phyloP scores from a whole-genome alignment of 2,329 filamentous ascomycete species.

The Herpotrichia juniperi region DNA sequence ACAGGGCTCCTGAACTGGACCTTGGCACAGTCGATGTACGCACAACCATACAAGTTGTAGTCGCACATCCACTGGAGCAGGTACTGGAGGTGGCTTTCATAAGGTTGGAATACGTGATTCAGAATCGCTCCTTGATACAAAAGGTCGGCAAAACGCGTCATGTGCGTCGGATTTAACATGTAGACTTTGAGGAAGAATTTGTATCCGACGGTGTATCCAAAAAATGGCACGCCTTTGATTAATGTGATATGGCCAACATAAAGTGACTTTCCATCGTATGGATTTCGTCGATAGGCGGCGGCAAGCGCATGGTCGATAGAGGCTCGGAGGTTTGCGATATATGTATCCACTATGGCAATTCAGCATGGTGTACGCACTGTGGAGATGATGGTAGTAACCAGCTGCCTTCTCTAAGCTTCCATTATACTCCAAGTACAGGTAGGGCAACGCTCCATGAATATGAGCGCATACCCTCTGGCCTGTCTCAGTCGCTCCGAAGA shows the following conservation, averaged over 20 bases:
- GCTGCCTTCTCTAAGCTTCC: conserved; percentile 70
- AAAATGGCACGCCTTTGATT: conserved; percentile 93
- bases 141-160: conserved; percentile 86
- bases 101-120: conserved; percentile 84
- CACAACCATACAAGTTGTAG: conserved; percentile 95
- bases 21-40: conserved; percentile 76
- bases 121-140: conserved; percentile 87
- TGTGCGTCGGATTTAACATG: conserved; percentile 83
- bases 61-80: conserved; percentile 97
- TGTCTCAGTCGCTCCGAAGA: conserved; percentile 92
- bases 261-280: conserved; percentile 68
- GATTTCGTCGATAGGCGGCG: conserved; percentile 80
- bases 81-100: conserved; percentile 92
- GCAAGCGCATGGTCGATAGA: conserved; percentile 92
- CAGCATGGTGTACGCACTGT: conserved; percentile 29
- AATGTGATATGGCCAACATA: conserved; percentile 91
- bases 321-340: conserved; percentile 78
- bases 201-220: conserved; percentile 93
- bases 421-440: conserved; percentile 87
- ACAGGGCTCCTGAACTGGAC: conserved; percentile 77
- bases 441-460: conserved; percentile 93
- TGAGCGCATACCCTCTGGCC: conserved; percentile 97
- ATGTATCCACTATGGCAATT: conserved; percentile 66
- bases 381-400: conserved; percentile 58
- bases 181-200: conserved; percentile 93